phyloP scores from a whole-genome alignment of 192 early-diverging fungal species.

The Umbelopsis sp. region DNA sequence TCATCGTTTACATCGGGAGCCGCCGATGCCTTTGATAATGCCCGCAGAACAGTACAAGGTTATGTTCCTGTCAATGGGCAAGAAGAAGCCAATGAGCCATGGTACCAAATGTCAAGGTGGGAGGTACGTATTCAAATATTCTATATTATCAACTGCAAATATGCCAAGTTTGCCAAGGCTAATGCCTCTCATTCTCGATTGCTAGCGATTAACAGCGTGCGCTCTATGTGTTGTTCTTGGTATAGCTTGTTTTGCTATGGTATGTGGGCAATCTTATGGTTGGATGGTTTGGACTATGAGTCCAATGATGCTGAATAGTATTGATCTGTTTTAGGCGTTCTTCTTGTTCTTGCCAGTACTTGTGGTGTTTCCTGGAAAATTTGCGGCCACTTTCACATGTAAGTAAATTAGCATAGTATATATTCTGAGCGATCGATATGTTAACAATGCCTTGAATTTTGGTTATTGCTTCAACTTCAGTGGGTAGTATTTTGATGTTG shows the following conservation, averaged over 20 bases:
- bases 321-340: slow-evolving; percentile 28
- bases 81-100: slow-evolving; percentile 39
- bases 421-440: neutral
- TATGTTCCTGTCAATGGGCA: slow-evolving; percentile 41
- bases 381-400: slow-evolving; percentile 79
- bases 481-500: slow-evolving; percentile 41
- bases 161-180: neutral
- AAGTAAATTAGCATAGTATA: slow-evolving; percentile 50
- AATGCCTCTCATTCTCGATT: slow-evolving; percentile 1
- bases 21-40: slow-evolving; percentile 34
- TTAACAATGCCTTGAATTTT: neutral
- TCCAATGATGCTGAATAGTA: neutral
- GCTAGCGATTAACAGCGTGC: slow-evolving; percentile 53
- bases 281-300: neutral
- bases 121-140: slow-evolving; percentile 28
- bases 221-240: slow-evolving; percentile 51
- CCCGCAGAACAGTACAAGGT: slow-evolving; percentile 40
- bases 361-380: slow-evolving; percentile 69
- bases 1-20: slow-evolving; percentile 25
- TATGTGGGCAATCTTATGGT: slow-evolving; percentile 14
- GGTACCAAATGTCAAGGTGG: slow-evolving; percentile 43
- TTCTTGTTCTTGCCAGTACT: slow-evolving; percentile 68
- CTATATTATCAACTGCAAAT: neutral
- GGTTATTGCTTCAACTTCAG: slow-evolving; percentile 33
- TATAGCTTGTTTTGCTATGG: slow-evolving; percentile 52